Percentiles rank a stretch among this genome's conserved stretches.
Evolutionary conservation across 148 eudicot species (phyloP).

Genomic region (Vaccinium corymbosum): DNA sequence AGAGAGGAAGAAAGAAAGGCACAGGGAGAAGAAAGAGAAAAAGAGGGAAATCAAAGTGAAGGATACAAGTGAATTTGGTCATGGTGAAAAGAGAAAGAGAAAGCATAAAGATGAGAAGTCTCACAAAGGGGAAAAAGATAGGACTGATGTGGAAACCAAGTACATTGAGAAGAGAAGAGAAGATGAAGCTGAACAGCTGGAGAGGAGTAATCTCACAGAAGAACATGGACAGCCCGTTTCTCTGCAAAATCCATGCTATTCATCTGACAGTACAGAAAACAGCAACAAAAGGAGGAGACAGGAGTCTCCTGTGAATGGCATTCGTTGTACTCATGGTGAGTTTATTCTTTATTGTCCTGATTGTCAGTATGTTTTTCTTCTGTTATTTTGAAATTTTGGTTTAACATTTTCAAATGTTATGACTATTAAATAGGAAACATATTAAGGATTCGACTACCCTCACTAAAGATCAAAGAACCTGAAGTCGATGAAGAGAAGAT

Average conservation of each 20-base stretch:
- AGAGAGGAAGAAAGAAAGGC: conserved; percentile 38
- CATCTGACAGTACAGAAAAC: conserved; percentile 76
- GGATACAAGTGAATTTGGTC: conserved; percentile 6
- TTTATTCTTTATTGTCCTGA: not conserved
- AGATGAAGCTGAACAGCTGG: conserved; percentile 34
- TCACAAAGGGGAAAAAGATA: conserved; percentile 11
- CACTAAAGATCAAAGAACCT: conserved; percentile 33
- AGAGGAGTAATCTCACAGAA: conserved; percentile 71
- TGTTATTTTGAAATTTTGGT: not conserved
- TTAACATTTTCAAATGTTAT: not conserved
- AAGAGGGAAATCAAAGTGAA: conserved; percentile 22
- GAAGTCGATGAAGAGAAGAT: conserved; percentile 14
- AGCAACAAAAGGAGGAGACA: conserved; percentile 61
- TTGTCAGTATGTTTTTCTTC: not conserved
- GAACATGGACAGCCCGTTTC: conserved; percentile 53
- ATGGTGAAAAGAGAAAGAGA: conserved; percentile 23
- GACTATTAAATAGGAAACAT: conserved; percentile 42
- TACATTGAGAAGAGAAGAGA: not conserved
- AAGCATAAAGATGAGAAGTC: conserved; percentile 7
- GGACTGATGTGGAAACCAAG: conserved; percentile 9
- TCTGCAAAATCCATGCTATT: conserved; percentile 39
- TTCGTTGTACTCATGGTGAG: conserved; percentile 41
- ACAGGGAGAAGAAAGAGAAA: conserved; percentile 27
- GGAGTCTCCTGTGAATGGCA: conserved; percentile 21
- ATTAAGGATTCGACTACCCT: conserved; percentile 44